Percentiles rank a stretch among this genome's conserved stretches.
Conservation (phyloP, 441 rosid species). For the Brassica balearica region DNA sequence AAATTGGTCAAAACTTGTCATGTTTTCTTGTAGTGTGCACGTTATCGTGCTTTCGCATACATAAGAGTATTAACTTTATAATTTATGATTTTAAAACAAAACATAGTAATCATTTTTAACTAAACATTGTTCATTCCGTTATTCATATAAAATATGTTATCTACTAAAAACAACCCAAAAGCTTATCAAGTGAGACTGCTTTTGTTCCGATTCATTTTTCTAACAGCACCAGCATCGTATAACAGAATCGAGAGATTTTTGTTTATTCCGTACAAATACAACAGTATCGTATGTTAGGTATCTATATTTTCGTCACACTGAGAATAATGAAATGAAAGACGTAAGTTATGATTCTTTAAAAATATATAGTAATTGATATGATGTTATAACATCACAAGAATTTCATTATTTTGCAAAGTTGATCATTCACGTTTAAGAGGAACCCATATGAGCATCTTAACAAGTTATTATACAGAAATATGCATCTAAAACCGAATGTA, state of each 20-base stretch:
- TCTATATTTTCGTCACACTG: neutral
- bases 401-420: neutral
- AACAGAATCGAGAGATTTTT: neutral
- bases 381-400: neutral
- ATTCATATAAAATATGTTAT: neutral
- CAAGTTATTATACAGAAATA: neutral
- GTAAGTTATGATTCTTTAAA: neutral
- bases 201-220: neutral
- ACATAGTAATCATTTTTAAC: neutral
- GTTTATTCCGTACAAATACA: conserved; percentile 8
- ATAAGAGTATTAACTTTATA: conserved; percentile 4
- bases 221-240: neutral
- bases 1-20: no score
- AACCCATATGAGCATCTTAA: neutral
- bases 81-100: neutral
- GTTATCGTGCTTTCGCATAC: conserved; percentile 31
- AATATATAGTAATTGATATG: neutral
- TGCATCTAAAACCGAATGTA: neutral
- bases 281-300: neutral
- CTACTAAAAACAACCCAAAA: neutral
- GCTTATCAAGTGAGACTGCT: conserved; percentile 11
- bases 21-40: conserved; percentile 11
- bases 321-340: conserved; percentile 1
- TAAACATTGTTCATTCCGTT: neutral
- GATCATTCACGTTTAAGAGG: neutral